Percentiles rank a stretch among this genome's conserved stretches.
phyloP scores from a whole-genome alignment of 148 eudicot species.

The Persicaria tinctoria region DNA sequence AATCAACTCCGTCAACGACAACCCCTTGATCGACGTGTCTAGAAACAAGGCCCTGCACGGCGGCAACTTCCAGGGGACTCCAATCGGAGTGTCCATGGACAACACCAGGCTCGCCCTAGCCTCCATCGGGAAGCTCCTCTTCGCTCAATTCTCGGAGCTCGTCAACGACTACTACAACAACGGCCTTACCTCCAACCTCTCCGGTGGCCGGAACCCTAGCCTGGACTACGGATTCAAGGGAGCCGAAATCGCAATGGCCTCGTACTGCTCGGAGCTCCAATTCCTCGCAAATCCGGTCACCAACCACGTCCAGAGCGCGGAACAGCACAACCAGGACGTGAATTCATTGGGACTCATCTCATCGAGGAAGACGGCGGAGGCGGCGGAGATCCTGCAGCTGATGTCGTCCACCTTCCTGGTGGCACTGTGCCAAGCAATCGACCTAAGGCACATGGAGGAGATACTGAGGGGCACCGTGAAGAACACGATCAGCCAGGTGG shows the following conservation, averaged over 20 bases:
- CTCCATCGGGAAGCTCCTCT: constrained; percentile 33
- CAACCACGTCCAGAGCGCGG: constrained; percentile 30
- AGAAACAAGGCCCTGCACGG: constrained; percentile 41
- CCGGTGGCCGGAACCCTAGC: constrained; percentile 33
- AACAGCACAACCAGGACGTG: constrained; percentile 31
- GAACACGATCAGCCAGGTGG: constrained; percentile 26
- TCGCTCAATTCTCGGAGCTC: constrained; percentile 41
- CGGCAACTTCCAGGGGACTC: constrained; percentile 43
- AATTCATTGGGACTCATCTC: constrained; percentile 21
- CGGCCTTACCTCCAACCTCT: constrained; percentile 34
- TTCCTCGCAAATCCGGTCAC: constrained; percentile 33
- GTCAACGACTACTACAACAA: constrained; percentile 42
- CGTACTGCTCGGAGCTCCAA: constrained; percentile 39
- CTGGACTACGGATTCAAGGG: constrained; percentile 43
- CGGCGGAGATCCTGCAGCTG: constrained; percentile 33
- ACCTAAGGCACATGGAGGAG: constrained; percentile 36
- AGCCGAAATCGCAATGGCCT: constrained; percentile 39
- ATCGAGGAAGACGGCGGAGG: constrained; percentile 25
- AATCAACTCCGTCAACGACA: constrained; percentile 41
- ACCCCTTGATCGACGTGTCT: constrained; percentile 35
- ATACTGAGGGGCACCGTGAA: constrained; percentile 23
- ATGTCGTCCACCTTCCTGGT: constrained; percentile 32
- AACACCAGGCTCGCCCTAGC: constrained; percentile 35
- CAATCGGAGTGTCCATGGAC: constrained; percentile 41
- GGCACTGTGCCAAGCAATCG: constrained; percentile 35